Evolutionary conservation across 805 yeast genomes (phyloP).

Genomic region (Kodamaea laetipori): DNA sequence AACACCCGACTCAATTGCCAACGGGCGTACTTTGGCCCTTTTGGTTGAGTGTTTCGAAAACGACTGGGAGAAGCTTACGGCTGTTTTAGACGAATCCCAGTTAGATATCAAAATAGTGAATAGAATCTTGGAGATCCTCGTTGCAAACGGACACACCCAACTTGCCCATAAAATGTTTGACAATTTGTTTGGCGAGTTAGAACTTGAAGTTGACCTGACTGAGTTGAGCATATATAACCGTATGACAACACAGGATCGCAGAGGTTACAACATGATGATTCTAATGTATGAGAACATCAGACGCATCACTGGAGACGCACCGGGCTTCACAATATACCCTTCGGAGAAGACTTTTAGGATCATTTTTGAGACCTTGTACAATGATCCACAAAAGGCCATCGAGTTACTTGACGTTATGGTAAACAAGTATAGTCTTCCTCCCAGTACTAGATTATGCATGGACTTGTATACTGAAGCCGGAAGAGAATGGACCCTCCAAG

Average conservation of each 20-base stretch:
- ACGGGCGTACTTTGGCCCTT: conserved; percentile 21
- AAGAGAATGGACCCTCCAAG: conserved; percentile 2
- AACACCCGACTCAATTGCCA: conserved; percentile 12
- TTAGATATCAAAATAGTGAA: conserved; percentile 5
- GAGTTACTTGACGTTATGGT: conserved; percentile 23
- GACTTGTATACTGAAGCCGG: conserved; percentile 22
- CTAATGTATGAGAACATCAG: conserved; percentile 19
- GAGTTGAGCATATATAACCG: conserved; percentile 23
- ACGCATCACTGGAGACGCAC: conserved; percentile 15
- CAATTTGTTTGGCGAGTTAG: conserved; percentile 9
- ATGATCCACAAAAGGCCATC: neutral
- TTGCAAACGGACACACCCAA: conserved; percentile 7
- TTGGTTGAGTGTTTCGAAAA: conserved; percentile 19
- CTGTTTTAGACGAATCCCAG: neutral
- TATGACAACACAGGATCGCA: conserved; percentile 25
- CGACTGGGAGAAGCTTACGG: neutral
- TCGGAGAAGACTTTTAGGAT: conserved; percentile 29
- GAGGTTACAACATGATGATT: conserved; percentile 18
- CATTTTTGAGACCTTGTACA: conserved; percentile 17
- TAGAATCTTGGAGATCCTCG: conserved; percentile 19
- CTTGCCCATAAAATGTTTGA: conserved; percentile 13
- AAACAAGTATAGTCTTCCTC: conserved; percentile 27
- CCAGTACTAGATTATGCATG: conserved; percentile 33
- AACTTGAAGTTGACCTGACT: neutral
- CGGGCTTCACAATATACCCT: conserved; percentile 21